Evolutionary conservation across 164 flowering plant genomes (phyloP), one percentile per base, ranked within the genome.

Genomic region (Brasenia schreberi): DNA sequence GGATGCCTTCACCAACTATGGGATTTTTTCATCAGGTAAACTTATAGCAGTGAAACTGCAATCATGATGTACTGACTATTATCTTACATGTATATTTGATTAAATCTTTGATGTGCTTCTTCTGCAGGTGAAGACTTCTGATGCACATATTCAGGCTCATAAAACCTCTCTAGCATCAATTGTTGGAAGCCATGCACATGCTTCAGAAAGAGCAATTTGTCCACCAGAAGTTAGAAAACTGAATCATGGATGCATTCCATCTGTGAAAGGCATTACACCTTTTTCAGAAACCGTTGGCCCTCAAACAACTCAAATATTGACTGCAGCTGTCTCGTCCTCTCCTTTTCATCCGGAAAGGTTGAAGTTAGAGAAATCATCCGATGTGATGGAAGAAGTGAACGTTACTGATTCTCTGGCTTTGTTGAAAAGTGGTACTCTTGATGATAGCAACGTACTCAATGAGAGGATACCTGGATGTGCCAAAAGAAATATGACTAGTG

Each of bases 1-100:
- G 96, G 69, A 81, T 84, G 97, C 98, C 98, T 49, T 85, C 97
- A 14, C 98, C 98, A 16, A 88, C 98, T 17, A 67, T 94, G 42
- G 78, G 88, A 62, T 89, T 77, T 68, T 94, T 94, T 77, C 71
- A 70, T 71, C 87, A 81, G 95, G 98, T 90, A 49, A 14, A 43
- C 44, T 58, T 19, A 45, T 64, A 65, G 11, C 43, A 60, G 42
- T 59, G 73, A 56, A 42, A 59, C 43, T 62, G 59, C 33, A 59
- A 63, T 58, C 42, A 43, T 53, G 56, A 49, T 14, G 10, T 9
- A 14, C 16, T 49, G 56, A 49, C 2, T 49, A 49, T 49, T 49
- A 9, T 49, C 12, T 49, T 5, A 49, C 14, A 49, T 49, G 56
- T 5, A 49, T 14, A 9, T 49, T 49, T 49, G 56, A 49, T 7